A percentile compares a stretch with the other conserved stretches of the same genome.
These are phyloP conservation scores for Paraphaeosphaeria sporulosa DNA, from an alignment of 2,329 filamentous ascomycete genomes.

Conservation along the genomic window DNA sequence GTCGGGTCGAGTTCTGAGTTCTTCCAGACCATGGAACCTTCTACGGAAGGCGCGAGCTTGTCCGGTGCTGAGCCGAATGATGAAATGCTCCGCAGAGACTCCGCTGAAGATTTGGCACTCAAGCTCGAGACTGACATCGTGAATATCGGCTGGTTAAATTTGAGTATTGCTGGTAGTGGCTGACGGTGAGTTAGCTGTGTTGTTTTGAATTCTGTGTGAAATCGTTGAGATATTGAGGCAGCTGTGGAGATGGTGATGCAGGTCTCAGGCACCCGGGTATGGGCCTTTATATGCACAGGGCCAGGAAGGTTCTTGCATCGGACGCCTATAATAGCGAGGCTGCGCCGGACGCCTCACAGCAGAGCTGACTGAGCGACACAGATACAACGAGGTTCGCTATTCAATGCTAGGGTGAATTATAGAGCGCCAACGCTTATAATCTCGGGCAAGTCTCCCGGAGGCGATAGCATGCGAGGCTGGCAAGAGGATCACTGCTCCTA, in stretches of 20 bases:
- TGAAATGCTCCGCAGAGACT: constrained; percentile 39
- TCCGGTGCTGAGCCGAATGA: constrained; percentile 38
- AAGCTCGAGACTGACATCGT: constrained; percentile 35
- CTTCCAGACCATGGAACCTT: constrained; percentile 45
- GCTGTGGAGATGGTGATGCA: constrained; percentile 2
- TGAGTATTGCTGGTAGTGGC: not conserved
- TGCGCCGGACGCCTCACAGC: constrained; percentile 1
- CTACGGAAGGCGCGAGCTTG: constrained; percentile 36
- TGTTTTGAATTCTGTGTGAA: not conserved
- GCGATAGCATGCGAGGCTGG: constrained; percentile 29
- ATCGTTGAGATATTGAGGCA: not conserved
- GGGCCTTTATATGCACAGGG: constrained; percentile 11
- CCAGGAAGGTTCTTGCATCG: constrained; percentile 1
- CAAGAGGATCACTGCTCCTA: constrained; percentile 22
- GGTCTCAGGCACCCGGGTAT: constrained; percentile 1
- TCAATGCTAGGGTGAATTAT: constrained; percentile 11
- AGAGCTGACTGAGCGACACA: constrained; percentile 43
- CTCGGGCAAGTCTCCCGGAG: constrained; percentile 23
- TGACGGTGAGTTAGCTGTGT: not conserved
- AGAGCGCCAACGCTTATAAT: constrained; percentile 7
- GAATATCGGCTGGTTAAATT: not conserved
- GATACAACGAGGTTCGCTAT: constrained; percentile 24
- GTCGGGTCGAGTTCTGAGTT: constrained; percentile 34
- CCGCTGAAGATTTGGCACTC: constrained; percentile 39
- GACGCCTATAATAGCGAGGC: not conserved